phyloP scores from a whole-genome alignment of 2,329 filamentous ascomycete genomes.

The Colletotrichum cuscutae region DNA sequence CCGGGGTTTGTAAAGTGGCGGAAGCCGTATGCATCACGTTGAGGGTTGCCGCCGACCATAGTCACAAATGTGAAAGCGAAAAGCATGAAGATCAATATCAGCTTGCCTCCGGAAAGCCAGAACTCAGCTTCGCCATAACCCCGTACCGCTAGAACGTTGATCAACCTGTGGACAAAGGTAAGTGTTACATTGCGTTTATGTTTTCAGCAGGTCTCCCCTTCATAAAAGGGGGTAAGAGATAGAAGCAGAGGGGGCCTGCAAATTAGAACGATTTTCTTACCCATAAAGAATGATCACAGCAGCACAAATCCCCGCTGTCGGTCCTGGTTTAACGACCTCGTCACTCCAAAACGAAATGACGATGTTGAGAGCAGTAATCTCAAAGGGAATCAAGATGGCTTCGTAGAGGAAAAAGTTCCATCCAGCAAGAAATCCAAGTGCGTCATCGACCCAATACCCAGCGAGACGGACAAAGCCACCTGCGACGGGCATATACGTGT shows the following conservation, averaged over 20 bases:
- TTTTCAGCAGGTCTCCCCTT: conserved; percentile 19
- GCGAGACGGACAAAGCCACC: conserved; percentile 73
- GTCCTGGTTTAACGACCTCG: conserved; percentile 11
- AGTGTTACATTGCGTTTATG: background rate
- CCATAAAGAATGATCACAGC: background rate
- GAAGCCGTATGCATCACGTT: conserved; percentile 76
- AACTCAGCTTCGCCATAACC: conserved; percentile 72
- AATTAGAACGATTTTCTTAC: background rate
- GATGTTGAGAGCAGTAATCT: conserved; percentile 54
- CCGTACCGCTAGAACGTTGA: conserved; percentile 43
- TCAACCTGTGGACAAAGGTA: conserved; percentile 36
- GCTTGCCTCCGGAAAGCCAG: conserved; percentile 70
- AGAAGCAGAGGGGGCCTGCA: background rate
- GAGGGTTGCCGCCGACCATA: conserved; percentile 82
- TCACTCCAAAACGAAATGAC: conserved; percentile 32
- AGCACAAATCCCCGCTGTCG: conserved; percentile 27
- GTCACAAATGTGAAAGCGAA: conserved; percentile 82
- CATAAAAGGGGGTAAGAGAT: background rate
- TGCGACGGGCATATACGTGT: conserved; percentile 68
- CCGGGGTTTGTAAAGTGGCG: conserved; percentile 73
- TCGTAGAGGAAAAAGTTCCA: conserved; percentile 60
- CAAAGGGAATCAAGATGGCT: conserved; percentile 54
- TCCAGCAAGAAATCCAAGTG: conserved; percentile 65
- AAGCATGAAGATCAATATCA: conserved; percentile 73
- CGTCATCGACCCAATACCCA: conserved; percentile 74